Base-by-base conservation (phyloP, 108 stramenopile genomes). In the Nitzschia sp. region DNA sequence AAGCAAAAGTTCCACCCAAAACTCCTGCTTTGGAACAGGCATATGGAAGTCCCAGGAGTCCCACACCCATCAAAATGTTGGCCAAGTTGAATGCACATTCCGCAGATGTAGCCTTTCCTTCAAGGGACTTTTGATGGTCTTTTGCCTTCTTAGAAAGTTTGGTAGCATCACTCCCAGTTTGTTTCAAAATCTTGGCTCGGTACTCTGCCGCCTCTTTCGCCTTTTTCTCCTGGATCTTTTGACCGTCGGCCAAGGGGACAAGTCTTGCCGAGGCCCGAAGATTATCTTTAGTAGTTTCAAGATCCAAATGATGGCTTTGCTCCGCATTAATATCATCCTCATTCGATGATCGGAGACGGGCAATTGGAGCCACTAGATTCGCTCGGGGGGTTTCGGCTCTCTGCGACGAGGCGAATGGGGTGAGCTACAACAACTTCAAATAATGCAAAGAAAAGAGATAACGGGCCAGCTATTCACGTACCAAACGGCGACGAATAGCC, bases 1-100 rank as follows among this genome's bases (percentile, higher is more conserved):
- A 68, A 22, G 83, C 78, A 58, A 70, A 59, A 21, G 54, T 74
- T 10, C 89, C 89, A 15, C 86, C 89, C 24, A 82, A 51, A 75
- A 79, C 77, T 20, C 89, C 89, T 34, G 89, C 80, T 48, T 69
- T 73, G 60, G 76, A 61, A 57, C 84, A 87, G 0, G 86, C 74
- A 56, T 72, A 90, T 5, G 89, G 89, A 12, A 90, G 69, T 19
- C 86, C 84, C 17, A 90, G 76, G 65, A 90, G 63, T 48, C 89
- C 89, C 12, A 90, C 89, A 44, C 89, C 87, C 89, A 90, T 90
- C 37, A 90, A 69, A 54, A 90, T 90, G 62, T 90, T 90, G 8
- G 84, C 76, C 81, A 90, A 68, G 63, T 90, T 90, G 70, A 90
- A 90, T 17, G 75, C 70, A 41, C 86, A 78, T 69, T 87, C 79